Percentiles rank a stretch among this genome's conserved stretches.
Conservation (phyloP, 306 rosid species). For the Ceratonia siliqua region DNA sequence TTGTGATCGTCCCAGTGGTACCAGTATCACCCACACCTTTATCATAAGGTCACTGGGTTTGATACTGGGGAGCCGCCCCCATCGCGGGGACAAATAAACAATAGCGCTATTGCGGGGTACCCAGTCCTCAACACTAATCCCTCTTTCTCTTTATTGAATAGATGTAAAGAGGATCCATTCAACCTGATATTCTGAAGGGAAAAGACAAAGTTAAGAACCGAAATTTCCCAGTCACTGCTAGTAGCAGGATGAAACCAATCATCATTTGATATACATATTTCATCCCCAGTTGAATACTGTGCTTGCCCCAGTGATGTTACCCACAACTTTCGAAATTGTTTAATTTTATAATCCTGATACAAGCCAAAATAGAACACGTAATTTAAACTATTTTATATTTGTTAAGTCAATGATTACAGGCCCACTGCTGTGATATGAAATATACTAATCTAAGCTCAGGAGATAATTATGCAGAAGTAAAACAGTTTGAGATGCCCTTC, state of each 20-base stretch:
- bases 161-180: too few species aligned
- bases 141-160: not conserved
- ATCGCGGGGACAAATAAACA: too few species aligned
- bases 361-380: slow-evolving; percentile 12
- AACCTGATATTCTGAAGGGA: too few species aligned
- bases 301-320: not conserved
- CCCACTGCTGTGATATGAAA: slow-evolving; percentile 9
- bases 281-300: not conserved
- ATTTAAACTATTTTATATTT: not conserved
- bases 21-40: too few species aligned
- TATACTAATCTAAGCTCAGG: not conserved
- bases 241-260: not conserved
- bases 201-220: too few species aligned
- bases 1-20: too few species aligned
- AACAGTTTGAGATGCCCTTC: not conserved
- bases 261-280: not conserved
- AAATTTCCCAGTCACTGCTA: not conserved
- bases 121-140: too few species aligned
- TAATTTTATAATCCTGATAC: not conserved
- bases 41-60: too few species aligned
- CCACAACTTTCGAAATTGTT: not conserved
- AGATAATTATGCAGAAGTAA: slow-evolving; percentile 1
- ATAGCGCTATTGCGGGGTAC: too few species aligned
- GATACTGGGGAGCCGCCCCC: too few species aligned
- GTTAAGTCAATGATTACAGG: slow-evolving; percentile 15